These are phyloP conservation scores for Platanthera zijinensis DNA, from an alignment of 106 monocot species.

Conservation along the genomic window DNA sequence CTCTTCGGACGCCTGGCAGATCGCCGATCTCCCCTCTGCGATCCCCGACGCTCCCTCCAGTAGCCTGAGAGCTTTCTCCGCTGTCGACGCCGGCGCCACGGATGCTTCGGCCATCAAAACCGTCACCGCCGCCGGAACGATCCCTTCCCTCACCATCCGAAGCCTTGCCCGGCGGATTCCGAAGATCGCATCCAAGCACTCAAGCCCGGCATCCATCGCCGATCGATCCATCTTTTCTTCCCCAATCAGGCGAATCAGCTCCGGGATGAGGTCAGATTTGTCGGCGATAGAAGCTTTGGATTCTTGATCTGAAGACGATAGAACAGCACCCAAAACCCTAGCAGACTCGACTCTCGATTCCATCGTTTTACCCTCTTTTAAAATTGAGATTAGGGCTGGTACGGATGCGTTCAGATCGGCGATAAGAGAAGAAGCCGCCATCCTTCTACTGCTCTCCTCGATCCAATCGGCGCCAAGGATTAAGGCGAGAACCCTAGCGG, in stretches of 20 bases:
- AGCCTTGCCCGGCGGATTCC: constrained; percentile 5
- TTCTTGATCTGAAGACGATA: constrained; percentile 9
- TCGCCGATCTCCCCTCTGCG: constrained; percentile 45
- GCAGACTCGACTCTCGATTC: constrained; percentile 39
- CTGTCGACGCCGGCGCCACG: constrained; percentile 10
- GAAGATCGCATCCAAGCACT: constrained; percentile 25
- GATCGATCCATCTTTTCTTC: constrained; percentile 6
- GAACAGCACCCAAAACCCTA: constrained; percentile 17
- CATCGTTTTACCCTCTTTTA: constrained; percentile 7
- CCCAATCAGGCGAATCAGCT: constrained; percentile 34
- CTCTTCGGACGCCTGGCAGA: constrained; percentile 28
- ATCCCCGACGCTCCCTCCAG: constrained; percentile 42
- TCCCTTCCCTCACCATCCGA: constrained; percentile 29
- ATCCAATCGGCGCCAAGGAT: constrained; percentile 12
- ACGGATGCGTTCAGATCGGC: constrained; percentile 10
- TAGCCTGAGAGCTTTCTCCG: constrained; percentile 41
- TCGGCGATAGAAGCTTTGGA: constrained; percentile 25
- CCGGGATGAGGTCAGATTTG: constrained; percentile 22
- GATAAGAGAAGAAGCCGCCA: background rate
- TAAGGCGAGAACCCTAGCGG: constrained; percentile 18
- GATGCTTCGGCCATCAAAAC: background rate
- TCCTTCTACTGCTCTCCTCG: background rate
- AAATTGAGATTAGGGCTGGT: constrained; percentile 11
- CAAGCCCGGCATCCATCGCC: constrained; percentile 21
- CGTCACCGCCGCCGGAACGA: constrained; percentile 15